phyloP scores from a whole-genome alignment of 495 filamentous ascomycete genomes.

The Aspergillus funiculosus region DNA sequence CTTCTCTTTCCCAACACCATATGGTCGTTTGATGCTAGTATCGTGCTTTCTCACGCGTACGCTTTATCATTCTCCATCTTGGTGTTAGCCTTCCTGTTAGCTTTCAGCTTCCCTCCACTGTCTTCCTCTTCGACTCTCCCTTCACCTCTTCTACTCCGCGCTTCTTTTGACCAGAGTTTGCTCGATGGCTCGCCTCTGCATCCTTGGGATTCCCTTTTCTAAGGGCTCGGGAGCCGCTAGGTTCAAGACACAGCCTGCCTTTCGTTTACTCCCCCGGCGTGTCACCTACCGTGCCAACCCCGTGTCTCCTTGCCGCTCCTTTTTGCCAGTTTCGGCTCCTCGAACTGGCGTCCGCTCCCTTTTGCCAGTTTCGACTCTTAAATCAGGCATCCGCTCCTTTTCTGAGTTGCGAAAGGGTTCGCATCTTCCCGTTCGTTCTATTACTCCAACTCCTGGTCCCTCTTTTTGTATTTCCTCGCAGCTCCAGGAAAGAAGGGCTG shows the following conservation, averaged over 20 bases:
- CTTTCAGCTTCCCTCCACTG: neutral
- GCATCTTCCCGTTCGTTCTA: constrained; percentile 16
- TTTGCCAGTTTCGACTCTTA: constrained; percentile 5
- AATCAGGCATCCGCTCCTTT: constrained; percentile 14
- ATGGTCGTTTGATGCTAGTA: constrained; percentile 21
- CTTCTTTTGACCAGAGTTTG: constrained; percentile 10
- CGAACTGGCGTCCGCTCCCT: constrained; percentile 13
- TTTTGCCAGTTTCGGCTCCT: constrained; percentile 7
- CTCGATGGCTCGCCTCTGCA: constrained; percentile 16
- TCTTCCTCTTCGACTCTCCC: neutral
- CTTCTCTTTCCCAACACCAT: constrained; percentile 5
- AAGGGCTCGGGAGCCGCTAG: neutral
- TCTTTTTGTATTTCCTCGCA: neutral
- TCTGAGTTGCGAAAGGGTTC: constrained; percentile 13
- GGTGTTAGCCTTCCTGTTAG: constrained; percentile 3
- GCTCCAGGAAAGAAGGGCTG: constrained; percentile 13
- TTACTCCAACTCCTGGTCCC: neutral
- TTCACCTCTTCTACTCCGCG: constrained; percentile 5
- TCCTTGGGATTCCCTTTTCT: constrained; percentile 8
- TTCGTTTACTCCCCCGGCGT: constrained; percentile 7
- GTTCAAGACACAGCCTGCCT: constrained; percentile 17
- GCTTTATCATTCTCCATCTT: constrained; percentile 8
- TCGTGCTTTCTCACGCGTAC: constrained; percentile 13
- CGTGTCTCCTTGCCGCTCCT: constrained; percentile 7
- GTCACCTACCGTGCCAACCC: constrained; percentile 6